phyloP scores from a whole-genome alignment of 345 rosid genomes.

The Lumnitzera racemosa region DNA sequence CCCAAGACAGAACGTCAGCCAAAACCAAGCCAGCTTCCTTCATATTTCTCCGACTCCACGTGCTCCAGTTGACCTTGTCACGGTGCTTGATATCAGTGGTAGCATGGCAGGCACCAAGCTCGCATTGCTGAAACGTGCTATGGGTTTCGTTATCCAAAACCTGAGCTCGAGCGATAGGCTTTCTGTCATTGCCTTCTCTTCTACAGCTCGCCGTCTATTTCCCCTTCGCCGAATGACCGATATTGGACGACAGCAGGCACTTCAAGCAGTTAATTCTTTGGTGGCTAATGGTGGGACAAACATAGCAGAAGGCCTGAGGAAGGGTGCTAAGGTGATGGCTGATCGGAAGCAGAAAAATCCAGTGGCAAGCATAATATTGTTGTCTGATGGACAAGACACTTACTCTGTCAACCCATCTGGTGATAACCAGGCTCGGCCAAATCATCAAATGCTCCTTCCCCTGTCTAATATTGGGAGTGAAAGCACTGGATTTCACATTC shows the following conservation, averaged over 20 bases:
- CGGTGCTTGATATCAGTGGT: constrained; percentile 91
- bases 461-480: constrained; percentile 45
- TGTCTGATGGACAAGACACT: constrained; percentile 92
- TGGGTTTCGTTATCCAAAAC: constrained; percentile 98
- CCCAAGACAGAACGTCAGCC: constrained; percentile 21
- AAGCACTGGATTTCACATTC: constrained; percentile 56
- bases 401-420: constrained; percentile 43
- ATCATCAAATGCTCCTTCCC: constrained; percentile 61
- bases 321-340: constrained; percentile 88
- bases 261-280: constrained; percentile 83
- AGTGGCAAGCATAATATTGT: constrained; percentile 74
- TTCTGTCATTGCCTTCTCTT: constrained; percentile 94
- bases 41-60: constrained; percentile 46
- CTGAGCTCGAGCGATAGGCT: constrained; percentile 86
- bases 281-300: constrained; percentile 96
- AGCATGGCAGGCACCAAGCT: constrained; percentile 99
- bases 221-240: constrained; percentile 78
- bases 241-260: constrained; percentile 66
- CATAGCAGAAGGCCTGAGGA: constrained; percentile 88
- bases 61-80: constrained; percentile 81
- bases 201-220: constrained; percentile 84
- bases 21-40: constrained; percentile 24
- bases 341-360: constrained; percentile 80
- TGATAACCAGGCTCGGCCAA: constrained; percentile 36
- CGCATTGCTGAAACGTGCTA: constrained; percentile 90